Evolutionary conservation across 768 basidiomycete genomes (phyloP).

Genomic region (Tylopilus plumbeoviolaceoides): DNA sequence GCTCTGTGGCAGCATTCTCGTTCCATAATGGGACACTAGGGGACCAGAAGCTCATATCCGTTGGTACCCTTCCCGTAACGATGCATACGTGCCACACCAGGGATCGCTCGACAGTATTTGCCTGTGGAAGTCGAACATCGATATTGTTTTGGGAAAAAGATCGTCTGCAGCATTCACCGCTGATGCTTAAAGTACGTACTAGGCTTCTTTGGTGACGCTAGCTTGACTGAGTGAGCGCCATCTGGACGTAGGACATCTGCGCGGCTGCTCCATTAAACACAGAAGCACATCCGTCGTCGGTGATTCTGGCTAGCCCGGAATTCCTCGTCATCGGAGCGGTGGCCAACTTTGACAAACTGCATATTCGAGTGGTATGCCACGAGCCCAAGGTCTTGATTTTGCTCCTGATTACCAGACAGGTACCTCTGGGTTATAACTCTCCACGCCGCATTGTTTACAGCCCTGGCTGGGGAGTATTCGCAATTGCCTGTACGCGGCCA

Average conservation of each 20-base stretch:
- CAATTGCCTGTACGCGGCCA: constrained; percentile 56
- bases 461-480: constrained; percentile 51
- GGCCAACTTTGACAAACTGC: constrained; percentile 68
- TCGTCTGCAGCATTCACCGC: constrained; percentile 60
- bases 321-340: constrained; percentile 64
- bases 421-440: constrained; percentile 66
- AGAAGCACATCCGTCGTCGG: constrained; percentile 42
- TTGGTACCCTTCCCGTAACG: constrained; percentile 66
- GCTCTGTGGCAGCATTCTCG: constrained; percentile 56
- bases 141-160: constrained; percentile 67
- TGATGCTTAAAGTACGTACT: constrained; percentile 59
- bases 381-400: not conserved
- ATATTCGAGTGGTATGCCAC: constrained; percentile 66
- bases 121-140: constrained; percentile 64
- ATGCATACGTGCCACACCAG: constrained; percentile 55
- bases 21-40: constrained; percentile 40
- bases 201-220: not conserved
- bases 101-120: constrained; percentile 57
- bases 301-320: constrained; percentile 55
- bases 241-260: constrained; percentile 42
- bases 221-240: not conserved
- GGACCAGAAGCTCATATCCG: constrained; percentile 55
- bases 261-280: constrained; percentile 52
- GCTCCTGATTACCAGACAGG: constrained; percentile 36
- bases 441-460: constrained; percentile 68